A percentile compares a stretch with the other conserved stretches of the same genome.
phyloP scores from a whole-genome alignment of 1,139 yeast species.

The Pichia sp. region DNA sequence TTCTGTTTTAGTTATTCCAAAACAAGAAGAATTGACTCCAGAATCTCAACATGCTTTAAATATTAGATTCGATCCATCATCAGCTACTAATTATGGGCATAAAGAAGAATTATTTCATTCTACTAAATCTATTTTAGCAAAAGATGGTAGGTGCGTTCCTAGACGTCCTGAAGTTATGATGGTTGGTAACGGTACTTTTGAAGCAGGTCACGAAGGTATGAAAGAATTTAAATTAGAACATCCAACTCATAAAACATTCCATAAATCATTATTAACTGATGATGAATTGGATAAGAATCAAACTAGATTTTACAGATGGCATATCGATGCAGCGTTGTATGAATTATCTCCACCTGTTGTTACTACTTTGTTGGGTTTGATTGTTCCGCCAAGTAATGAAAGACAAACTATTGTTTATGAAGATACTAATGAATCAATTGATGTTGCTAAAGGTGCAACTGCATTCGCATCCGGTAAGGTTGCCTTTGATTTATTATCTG shows the following conservation, averaged over 20 bases:
- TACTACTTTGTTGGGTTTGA: slow-evolving; percentile 74
- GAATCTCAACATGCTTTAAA: slow-evolving; percentile 70
- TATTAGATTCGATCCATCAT: slow-evolving; percentile 68
- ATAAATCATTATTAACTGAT: slow-evolving; percentile 56
- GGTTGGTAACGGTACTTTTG: slow-evolving; percentile 74
- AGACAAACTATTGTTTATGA: slow-evolving; percentile 55
- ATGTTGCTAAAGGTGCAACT: slow-evolving; percentile 77
- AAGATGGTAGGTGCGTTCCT: slow-evolving; percentile 76
- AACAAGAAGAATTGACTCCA: slow-evolving; percentile 60
- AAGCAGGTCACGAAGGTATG: slow-evolving; percentile 55
- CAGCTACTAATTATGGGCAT: slow-evolving; percentile 72
- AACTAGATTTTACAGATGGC: slow-evolving; percentile 89
- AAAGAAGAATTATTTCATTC: slow-evolving; percentile 75
- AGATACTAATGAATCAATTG: slow-evolving; percentile 57
- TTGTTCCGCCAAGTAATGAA: slow-evolving; percentile 58
- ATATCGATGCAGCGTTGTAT: slow-evolving; percentile 82
- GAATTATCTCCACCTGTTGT: slow-evolving; percentile 80
- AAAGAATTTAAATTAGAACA: slow-evolving; percentile 66
- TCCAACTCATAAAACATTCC: slow-evolving; percentile 79
- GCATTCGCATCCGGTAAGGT: slow-evolving; percentile 78
- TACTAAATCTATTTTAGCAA: slow-evolving; percentile 64
- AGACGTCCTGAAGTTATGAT: slow-evolving; percentile 84
- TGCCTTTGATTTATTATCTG: slow-evolving; percentile 61
- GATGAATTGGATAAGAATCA: slow-evolving; percentile 53
- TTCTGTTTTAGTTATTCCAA: slow-evolving; percentile 68